A percentile compares a stretch with the other conserved stretches of the same genome.
phyloP scores from a whole-genome alignment of 805 yeast genomes.

The Pichia californica region DNA sequence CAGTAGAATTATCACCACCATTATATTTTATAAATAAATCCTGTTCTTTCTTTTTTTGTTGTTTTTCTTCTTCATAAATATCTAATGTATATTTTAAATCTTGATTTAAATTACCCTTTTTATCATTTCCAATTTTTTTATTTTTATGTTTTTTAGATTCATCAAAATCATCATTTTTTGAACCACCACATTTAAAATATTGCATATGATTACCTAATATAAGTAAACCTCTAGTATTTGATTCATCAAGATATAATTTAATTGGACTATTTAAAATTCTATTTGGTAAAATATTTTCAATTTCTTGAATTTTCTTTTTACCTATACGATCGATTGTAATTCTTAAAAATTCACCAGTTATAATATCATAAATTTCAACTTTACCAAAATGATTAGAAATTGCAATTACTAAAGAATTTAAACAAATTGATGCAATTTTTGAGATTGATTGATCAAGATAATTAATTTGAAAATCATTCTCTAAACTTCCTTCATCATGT shows the following conservation, averaged over 20 bases:
- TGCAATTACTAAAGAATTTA: constrained; percentile 26
- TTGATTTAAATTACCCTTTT: constrained; percentile 21
- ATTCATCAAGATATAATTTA: constrained; percentile 17
- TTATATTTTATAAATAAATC: constrained; percentile 38
- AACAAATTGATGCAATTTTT: constrained; percentile 23
- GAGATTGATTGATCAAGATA: constrained; percentile 16
- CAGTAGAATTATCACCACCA: constrained; percentile 27
- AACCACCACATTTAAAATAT: constrained; percentile 42
- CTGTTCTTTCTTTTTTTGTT: constrained; percentile 18
- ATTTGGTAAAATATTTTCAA: constrained; percentile 9
- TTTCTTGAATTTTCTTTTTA: constrained; percentile 14
- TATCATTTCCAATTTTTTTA: constrained; percentile 9
- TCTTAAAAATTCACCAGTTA: constrained; percentile 36
- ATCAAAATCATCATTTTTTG: constrained; percentile 13
- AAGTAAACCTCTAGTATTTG: constrained; percentile 31
- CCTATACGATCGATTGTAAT: constrained; percentile 20
- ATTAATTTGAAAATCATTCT: constrained; percentile 6
- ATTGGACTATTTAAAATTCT: constrained; percentile 1
- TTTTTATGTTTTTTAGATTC: constrained; percentile 14
- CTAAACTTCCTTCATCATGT: constrained; percentile 6
- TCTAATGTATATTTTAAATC: constrained; percentile 30
- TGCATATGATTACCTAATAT: constrained; percentile 38
- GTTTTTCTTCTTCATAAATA: constrained; percentile 24
- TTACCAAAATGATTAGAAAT: constrained; percentile 40
- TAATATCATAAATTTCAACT: constrained; percentile 35